Evolutionary conservation across 108 stramenopile species (phyloP).

Genomic region (Cyclostephanos tholiformis): DNA sequence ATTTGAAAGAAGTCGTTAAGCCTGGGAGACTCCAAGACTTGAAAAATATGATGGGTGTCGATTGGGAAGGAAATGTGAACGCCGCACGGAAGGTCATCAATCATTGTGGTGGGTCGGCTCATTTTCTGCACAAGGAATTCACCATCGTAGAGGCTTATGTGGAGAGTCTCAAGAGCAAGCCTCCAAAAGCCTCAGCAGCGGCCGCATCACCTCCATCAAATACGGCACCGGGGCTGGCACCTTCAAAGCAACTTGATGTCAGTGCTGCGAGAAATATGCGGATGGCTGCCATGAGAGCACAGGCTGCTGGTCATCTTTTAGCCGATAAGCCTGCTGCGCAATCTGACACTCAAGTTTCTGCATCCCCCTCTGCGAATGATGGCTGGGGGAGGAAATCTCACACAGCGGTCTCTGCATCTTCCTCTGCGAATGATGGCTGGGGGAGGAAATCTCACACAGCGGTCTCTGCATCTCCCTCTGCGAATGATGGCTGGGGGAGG

Average conservation of each 20-base stretch:
- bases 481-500: conserved; percentile 15
- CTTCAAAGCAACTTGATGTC: neutral
- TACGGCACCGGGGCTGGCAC: neutral
- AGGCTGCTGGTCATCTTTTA: neutral
- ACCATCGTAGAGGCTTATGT: conserved; percentile 18
- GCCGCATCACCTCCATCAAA: neutral
- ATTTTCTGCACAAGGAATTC: conserved; percentile 20
- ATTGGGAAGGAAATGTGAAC: conserved; percentile 16
- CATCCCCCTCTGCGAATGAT: neutral
- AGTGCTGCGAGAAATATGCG: conserved; percentile 1
- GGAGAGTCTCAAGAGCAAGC: conserved; percentile 18
- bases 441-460: neutral
- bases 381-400: too few species aligned
- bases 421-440: conserved; percentile 9
- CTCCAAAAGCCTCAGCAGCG: neutral
- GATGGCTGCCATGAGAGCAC: conserved; percentile 5
- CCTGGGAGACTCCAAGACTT: conserved; percentile 11
- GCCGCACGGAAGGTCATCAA: conserved; percentile 22
- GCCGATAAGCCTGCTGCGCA: neutral
- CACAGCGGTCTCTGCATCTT: neutral
- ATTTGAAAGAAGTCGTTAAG: conserved; percentile 22
- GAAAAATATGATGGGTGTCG: conserved; percentile 21
- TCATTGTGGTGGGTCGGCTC: conserved; percentile 3
- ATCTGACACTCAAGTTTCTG: neutral
- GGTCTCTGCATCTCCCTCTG: neutral